phyloP scores from a whole-genome alignment of 192 early-diverging fungal species.

The Podila minutissima region DNA sequence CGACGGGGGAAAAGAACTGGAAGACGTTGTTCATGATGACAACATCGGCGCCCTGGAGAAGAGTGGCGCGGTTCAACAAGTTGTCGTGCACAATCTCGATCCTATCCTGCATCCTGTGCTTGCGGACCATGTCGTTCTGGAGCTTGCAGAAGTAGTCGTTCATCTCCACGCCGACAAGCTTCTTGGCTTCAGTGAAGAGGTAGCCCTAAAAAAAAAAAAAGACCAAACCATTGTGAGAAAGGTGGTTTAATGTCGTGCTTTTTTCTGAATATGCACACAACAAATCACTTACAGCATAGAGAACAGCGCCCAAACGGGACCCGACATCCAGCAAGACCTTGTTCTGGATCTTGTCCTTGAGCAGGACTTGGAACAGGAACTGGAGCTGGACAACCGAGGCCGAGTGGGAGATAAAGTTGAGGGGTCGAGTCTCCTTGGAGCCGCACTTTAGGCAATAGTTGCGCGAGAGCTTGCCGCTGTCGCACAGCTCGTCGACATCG shows the following conservation, averaged over 20 bases:
- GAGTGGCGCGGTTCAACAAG: conserved; percentile 47
- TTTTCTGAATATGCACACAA: neutral
- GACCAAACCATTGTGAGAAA: neutral
- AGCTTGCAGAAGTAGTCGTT: conserved; percentile 67
- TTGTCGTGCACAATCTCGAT: conserved; percentile 63
- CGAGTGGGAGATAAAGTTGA: conserved; percentile 71
- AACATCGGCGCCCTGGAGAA: conserved; percentile 59
- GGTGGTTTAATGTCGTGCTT: neutral
- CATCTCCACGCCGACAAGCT: conserved; percentile 68
- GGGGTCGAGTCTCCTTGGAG: conserved; percentile 49
- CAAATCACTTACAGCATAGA: conserved; percentile 58
- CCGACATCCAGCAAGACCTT: conserved; percentile 68
- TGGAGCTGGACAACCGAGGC: conserved; percentile 64
- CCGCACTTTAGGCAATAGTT: conserved; percentile 65
- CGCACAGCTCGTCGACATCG: conserved; percentile 67
- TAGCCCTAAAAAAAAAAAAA: conserved; percentile 50
- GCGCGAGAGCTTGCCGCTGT: conserved; percentile 60
- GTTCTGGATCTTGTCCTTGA: conserved; percentile 53
- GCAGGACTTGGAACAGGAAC: conserved; percentile 59
- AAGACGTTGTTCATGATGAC: conserved; percentile 73
- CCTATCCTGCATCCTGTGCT: conserved; percentile 62
- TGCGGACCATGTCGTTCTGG: conserved; percentile 58
- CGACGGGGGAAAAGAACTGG: conserved; percentile 62
- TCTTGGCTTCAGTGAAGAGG: conserved; percentile 60
- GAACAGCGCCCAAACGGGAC: conserved; percentile 65